Percentiles rank a stretch among this genome's conserved stretches.
These are phyloP conservation scores for Corymbia calophylla DNA, from an alignment of 441 rosid species.

Conservation along the genomic window DNA sequence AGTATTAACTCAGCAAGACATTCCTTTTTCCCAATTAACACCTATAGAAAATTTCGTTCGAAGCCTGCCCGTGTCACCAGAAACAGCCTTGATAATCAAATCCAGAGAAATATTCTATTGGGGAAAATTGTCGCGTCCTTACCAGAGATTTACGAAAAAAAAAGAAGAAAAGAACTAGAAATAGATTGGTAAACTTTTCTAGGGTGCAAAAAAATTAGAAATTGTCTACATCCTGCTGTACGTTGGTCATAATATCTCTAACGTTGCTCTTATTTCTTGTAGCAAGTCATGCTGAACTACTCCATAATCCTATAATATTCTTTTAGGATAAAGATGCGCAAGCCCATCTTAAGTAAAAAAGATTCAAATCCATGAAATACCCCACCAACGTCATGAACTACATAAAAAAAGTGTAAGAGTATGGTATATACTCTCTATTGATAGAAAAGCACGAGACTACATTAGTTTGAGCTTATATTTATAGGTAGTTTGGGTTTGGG, in stretches of 20 bases:
- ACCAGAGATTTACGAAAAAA: not conserved
- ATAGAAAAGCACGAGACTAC: rapidly evolving
- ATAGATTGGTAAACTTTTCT: not conserved
- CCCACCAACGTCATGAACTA: not conserved
- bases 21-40: not conserved
- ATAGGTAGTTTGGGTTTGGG: rapidly evolving
- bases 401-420: rapidly evolving
- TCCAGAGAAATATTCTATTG: not conserved
- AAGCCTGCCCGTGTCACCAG: not conserved
- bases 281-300: too few species aligned
- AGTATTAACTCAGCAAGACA: not conserved
- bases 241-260: not conserved
- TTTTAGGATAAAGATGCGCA: not conserved
- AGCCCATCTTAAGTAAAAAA: not conserved
- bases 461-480: too few species aligned
- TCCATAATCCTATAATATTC: not conserved
- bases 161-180: too few species aligned
- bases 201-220: not conserved
- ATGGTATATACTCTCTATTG: not conserved
- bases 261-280: not conserved
- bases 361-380: not conserved
- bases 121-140: not conserved
- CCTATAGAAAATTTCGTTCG: not conserved
- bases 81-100: too few species aligned
- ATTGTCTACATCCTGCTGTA: not conserved